phyloP scores from a whole-genome alignment of 495 filamentous ascomycete genomes.

The Aspergillus egyptiacus region DNA sequence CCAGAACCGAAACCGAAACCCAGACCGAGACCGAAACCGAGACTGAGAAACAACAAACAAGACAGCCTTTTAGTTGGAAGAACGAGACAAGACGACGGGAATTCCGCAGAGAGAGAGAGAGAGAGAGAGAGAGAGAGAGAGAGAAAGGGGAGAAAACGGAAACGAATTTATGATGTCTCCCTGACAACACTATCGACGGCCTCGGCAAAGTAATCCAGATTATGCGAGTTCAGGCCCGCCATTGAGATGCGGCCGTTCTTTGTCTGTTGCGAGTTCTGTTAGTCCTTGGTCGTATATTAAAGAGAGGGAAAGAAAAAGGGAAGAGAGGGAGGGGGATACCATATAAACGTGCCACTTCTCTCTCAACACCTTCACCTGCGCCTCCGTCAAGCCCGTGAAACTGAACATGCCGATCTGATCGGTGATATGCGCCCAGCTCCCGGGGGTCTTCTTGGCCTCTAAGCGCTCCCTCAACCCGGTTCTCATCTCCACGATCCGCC shows the following conservation, averaged over 20 bases:
- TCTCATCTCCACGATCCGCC: conserved; percentile 87
- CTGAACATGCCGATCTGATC: conserved; percentile 99
- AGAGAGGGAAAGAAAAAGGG: neutral
- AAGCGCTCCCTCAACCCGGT: conserved; percentile 66
- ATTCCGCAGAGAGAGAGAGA: neutral
- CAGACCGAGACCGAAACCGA: too few species aligned
- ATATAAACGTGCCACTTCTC: conserved; percentile 89
- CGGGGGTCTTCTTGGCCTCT: conserved; percentile 73
- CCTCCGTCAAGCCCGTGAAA: conserved; percentile 84
- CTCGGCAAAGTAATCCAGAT: conserved; percentile 87
- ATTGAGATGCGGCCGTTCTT: conserved; percentile 98
- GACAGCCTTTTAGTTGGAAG: neutral
- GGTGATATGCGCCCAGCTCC: conserved; percentile 92
- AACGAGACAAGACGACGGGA: neutral
- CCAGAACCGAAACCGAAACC: too few species aligned
- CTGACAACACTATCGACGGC: conserved; percentile 82
- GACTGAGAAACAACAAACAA: neutral
- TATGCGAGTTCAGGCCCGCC: conserved; percentile 87
- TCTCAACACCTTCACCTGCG: conserved; percentile 75
- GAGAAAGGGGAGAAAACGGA: conserved; percentile 10
- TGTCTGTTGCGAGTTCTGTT: conserved; percentile 41
- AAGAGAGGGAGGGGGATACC: conserved; percentile 33
- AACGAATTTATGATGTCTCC: conserved; percentile 40
- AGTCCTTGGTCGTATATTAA: conserved; percentile 11
- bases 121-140: neutral